Percentiles rank a stretch among this genome's conserved stretches.
These are phyloP conservation scores for Quercus agrifolia DNA, from an alignment of 306 rosid species.

Conservation along the genomic window DNA sequence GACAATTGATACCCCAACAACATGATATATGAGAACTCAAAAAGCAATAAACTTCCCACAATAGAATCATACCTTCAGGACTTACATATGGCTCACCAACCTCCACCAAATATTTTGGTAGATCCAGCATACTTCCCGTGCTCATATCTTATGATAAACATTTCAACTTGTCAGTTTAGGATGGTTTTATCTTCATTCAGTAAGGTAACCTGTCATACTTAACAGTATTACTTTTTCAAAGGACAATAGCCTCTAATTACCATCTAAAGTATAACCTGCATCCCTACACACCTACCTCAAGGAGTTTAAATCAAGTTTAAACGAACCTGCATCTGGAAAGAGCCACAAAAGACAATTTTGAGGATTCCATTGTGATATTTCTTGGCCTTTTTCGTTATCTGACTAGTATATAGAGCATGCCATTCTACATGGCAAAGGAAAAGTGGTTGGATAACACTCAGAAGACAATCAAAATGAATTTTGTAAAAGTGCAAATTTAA, in stretches of 20 bases:
- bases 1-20: neutral
- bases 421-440: slow-evolving; percentile 24
- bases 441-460: neutral
- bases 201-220: slow-evolving; percentile 26
- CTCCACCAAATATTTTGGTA: slow-evolving; percentile 31
- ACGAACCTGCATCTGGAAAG: slow-evolving; percentile 23
- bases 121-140: slow-evolving; percentile 22
- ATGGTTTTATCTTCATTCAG: slow-evolving; percentile 25
- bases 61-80: slow-evolving; percentile 19
- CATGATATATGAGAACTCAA: neutral
- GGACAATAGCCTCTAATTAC: neutral
- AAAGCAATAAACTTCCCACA: neutral
- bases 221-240: neutral
- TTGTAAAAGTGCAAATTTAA: neutral
- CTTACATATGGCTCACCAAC: slow-evolving; percentile 13
- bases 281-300: neutral
- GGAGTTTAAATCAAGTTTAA: neutral
- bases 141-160: slow-evolving; percentile 19
- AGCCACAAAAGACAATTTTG: slow-evolving; percentile 24
- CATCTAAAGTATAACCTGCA: neutral
- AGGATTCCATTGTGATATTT: slow-evolving; percentile 28
- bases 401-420: slow-evolving; percentile 28
- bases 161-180: slow-evolving; percentile 27
- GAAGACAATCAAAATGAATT: neutral
- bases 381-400: slow-evolving; percentile 33